Conservation (phyloP, 495 filamentous ascomycete species). For the Penicillium maclennaniae region DNA sequence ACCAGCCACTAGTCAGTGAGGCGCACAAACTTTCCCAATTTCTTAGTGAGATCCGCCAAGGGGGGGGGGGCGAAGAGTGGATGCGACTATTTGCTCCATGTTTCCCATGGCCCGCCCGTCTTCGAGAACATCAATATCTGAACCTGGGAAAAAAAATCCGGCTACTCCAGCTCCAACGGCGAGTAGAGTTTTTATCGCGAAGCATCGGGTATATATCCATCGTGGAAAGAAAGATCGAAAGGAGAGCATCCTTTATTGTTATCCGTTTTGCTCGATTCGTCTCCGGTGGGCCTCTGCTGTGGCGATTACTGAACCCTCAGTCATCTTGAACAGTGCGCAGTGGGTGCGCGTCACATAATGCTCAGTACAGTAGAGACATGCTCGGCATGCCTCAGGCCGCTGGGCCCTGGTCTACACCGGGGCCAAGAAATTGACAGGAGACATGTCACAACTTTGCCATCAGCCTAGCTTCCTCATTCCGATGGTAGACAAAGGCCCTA, state of each 20-base stretch:
- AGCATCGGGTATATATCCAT: not conserved
- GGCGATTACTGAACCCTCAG: not conserved
- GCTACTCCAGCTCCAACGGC: not conserved
- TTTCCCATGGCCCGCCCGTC: constrained; percentile 11
- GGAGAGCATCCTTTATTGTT: not conserved
- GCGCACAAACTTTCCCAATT: constrained; percentile 6
- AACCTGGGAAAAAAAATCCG: not conserved
- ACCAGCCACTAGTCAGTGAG: constrained; percentile 7
- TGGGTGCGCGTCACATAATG: not conserved
- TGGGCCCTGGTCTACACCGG: not conserved
- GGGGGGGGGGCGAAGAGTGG: constrained; percentile 16
- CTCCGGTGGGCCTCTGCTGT: not conserved
- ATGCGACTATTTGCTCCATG: constrained; percentile 22
- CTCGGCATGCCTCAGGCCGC: not conserved
- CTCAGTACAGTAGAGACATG: not conserved
- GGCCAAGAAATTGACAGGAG: not conserved
- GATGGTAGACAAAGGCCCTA: not conserved
- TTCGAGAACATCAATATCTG: constrained; percentile 11
- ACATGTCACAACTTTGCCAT: not conserved
- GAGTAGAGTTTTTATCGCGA: not conserved
- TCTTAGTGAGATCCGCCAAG: constrained; percentile 20
- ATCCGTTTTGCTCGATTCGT: not conserved
- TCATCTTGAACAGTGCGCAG: not conserved
- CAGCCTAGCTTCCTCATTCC: not conserved
- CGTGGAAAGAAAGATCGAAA: not conserved